A percentile compares a stretch with the other conserved stretches of the same genome.
phyloP scores from a whole-genome alignment of 148 eudicot genomes.

The Rhododendron ovatum region DNA sequence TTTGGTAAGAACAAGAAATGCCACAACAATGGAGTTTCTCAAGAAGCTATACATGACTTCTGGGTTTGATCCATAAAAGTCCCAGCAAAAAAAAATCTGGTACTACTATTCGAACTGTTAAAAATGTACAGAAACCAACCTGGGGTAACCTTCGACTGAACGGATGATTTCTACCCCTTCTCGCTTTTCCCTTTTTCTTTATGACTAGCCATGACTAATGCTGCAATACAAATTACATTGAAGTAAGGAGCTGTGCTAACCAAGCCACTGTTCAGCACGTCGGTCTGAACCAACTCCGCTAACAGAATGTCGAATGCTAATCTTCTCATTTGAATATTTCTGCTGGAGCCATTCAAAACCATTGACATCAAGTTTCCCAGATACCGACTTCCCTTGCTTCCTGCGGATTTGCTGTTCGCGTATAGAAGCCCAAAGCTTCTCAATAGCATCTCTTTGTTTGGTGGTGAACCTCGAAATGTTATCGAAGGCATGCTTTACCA shows the following conservation, averaged over 20 bases:
- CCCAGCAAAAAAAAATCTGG: not conserved
- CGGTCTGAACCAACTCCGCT: conserved; percentile 70
- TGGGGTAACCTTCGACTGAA: not conserved
- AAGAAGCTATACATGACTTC: not conserved
- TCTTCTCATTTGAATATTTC: conserved; percentile 84
- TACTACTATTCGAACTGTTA: not conserved
- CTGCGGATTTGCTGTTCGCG: conserved; percentile 73
- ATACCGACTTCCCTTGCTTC: conserved; percentile 91
- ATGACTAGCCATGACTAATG: not conserved
- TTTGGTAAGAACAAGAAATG: not conserved
- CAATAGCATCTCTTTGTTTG: conserved; percentile 71
- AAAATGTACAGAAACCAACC: not conserved
- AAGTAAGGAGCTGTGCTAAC: conserved; percentile 26
- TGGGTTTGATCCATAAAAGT: too few species aligned
- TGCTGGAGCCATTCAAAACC: conserved; percentile 86
- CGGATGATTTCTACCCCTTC: not conserved
- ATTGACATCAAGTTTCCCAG: conserved; percentile 95
- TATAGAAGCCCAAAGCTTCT: conserved; percentile 80
- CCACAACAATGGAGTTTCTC: not conserved
- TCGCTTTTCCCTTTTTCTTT: not conserved
- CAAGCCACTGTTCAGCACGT: conserved; percentile 80
- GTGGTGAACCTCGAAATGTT: conserved; percentile 71
- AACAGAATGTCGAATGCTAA: conserved; percentile 85
- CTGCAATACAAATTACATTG: not conserved
- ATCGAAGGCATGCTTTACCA: conserved; percentile 84